Evolutionary conservation across 139 green algal genomes (phyloP), one percentile per base, ranked within the genome.

Genomic region (Chlorella sp.): DNA sequence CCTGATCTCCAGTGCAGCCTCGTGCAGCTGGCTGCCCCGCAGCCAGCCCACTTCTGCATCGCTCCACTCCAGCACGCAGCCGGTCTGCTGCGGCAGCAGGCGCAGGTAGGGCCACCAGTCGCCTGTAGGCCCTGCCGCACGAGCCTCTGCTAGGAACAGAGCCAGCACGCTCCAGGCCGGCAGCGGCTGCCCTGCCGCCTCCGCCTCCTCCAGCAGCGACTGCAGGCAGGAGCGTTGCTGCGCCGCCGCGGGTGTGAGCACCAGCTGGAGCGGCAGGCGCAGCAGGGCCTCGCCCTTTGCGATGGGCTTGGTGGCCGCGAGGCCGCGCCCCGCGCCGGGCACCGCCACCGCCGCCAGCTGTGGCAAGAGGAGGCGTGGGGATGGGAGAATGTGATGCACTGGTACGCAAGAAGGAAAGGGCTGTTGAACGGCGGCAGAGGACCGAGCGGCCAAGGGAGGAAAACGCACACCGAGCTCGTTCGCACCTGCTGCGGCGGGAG

Each of bases 141-240:
- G 41, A 38, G 85, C 70, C 76, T 95, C 92, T 4, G 88, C 88
- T 23, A 96, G 81, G 69, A 85, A 96, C 13, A 92, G 51, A 7
- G 90, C 93, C 73, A 96, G 82, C 38, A 94, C 78, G 23, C 85
- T 93, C 93, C 93, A 96, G 34, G 91, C 90, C 1, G 88, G 83
- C 74, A 96, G 79, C 0, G 85, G 76, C 21, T 21, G 51, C 51
- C 51, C 51, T 15, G 51, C 51, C 51, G 51, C 51, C 51, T 60
- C 51, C 15, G 83, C 51, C 17, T 36, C 62, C 41, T 36, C 68
- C 65, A 85, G 63, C 65, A 87, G 65, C 30, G 32, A 30, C 15
- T 18, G 71, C 74, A 82, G 32, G 57, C 55, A 74, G 23, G 84
- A 80, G 32, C 79, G 76, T 63, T 78, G 32, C 26, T 87, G 74